phyloP scores from a whole-genome alignment of 2,329 filamentous ascomycete species.

The Fusarium sp. region DNA sequence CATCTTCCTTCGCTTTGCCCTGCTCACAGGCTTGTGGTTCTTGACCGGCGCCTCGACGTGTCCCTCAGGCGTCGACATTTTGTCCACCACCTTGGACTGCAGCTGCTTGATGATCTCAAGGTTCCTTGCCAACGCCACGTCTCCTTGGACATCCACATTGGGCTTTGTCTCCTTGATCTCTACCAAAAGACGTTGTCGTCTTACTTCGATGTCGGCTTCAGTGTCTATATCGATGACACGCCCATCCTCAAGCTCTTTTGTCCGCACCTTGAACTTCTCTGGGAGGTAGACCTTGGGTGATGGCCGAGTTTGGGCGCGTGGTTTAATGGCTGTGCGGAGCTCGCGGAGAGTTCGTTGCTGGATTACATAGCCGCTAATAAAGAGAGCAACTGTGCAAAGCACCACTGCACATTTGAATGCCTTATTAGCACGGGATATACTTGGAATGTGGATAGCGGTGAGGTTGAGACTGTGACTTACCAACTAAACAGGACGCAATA shows the following conservation, averaged over 20 bases:
- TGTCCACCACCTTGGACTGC: conserved; percentile 46
- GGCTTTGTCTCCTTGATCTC: conserved; percentile 49
- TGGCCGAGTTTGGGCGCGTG: conserved; percentile 49
- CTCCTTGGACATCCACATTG: conserved; percentile 31
- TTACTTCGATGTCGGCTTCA: conserved; percentile 46
- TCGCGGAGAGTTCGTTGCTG: conserved; percentile 86
- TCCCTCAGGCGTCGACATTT: conserved; percentile 47
- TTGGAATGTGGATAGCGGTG: conserved; percentile 34
- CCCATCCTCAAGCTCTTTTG: conserved; percentile 59
- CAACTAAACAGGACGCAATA: conserved; percentile 68
- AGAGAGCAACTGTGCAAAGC: conserved; percentile 81
- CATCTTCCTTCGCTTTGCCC: conserved; percentile 62
- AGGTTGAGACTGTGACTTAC: conserved; percentile 56
- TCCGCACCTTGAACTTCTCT: conserved; percentile 58
- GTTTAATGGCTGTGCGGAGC: conserved; percentile 76
- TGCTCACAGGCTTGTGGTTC: conserved; percentile 58
- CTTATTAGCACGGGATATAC: conserved; percentile 14
- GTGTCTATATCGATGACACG: conserved; percentile 53
- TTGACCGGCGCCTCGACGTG: conserved; percentile 51
- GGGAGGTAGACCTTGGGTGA: conserved; percentile 61
- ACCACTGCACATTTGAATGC: conserved; percentile 61
- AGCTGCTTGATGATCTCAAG: conserved; percentile 48
- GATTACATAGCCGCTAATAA: conserved; percentile 85
- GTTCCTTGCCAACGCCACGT: conserved; percentile 39
- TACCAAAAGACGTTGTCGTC: conserved; percentile 44